Evolutionary conservation across 805 yeast species (phyloP).

Genomic region (Cyberlindnera mississippiensis): DNA sequence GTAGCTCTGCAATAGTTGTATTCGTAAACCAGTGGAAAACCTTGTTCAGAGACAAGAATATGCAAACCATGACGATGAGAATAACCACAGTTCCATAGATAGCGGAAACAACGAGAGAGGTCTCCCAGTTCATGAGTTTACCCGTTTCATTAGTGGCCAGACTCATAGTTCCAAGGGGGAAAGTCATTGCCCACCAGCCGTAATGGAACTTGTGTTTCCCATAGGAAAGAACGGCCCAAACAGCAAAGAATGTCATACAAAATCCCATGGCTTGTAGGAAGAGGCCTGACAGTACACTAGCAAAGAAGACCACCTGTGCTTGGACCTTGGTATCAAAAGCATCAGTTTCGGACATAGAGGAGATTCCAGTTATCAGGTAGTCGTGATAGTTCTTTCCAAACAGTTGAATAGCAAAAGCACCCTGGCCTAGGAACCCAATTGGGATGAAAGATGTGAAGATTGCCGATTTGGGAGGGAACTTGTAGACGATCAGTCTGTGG

Average conservation of each 20-base stretch:
- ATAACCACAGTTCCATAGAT: constrained; percentile 40
- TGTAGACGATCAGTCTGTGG: constrained; percentile 53
- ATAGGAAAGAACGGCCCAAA: constrained; percentile 30
- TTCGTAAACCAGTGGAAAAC: neutral
- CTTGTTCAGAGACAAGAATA: constrained; percentile 2
- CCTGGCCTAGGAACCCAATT: constrained; percentile 84
- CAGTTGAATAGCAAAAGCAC: constrained; percentile 61
- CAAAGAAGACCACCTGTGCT: constrained; percentile 30
- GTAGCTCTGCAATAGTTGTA: too few species aligned
- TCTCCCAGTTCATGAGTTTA: constrained; percentile 41
- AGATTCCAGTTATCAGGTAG: constrained; percentile 13
- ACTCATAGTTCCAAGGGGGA: constrained; percentile 85
- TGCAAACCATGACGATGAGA: constrained; percentile 9
- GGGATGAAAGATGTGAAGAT: constrained; percentile 74
- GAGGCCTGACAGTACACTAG: constrained; percentile 39
- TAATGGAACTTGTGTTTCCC: constrained; percentile 41
- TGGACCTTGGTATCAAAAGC: constrained; percentile 18
- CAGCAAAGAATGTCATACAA: constrained; percentile 47
- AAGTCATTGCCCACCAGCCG: constrained; percentile 81
- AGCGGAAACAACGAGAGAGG: constrained; percentile 60
- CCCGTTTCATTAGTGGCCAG: constrained; percentile 54
- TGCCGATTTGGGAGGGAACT: constrained; percentile 50
- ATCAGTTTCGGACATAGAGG: constrained; percentile 1
- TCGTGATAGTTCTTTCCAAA: constrained; percentile 42
- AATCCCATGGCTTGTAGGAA: constrained; percentile 53